Evolutionary conservation across 495 filamentous ascomycete species (phyloP).

Genomic region (Aspergillus panamensis): DNA sequence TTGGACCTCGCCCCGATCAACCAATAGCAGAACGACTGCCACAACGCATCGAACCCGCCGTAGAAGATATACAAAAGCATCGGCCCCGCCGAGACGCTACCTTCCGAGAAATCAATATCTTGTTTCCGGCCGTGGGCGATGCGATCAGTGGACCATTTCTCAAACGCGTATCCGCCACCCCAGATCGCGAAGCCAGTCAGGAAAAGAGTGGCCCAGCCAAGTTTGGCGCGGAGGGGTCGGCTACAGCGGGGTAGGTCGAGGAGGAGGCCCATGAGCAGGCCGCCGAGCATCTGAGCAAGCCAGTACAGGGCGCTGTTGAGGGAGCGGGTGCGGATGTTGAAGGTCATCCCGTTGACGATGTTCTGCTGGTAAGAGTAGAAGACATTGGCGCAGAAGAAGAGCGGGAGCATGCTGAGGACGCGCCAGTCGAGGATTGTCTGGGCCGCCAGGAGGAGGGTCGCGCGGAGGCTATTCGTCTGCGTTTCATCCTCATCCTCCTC

Average conservation of each 20-base stretch:
- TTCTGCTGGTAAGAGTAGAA: slow-evolving; percentile 76
- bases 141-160: slow-evolving; percentile 39
- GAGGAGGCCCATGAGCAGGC: slow-evolving; percentile 46
- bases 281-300: slow-evolving; percentile 53
- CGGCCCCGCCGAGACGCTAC: slow-evolving; percentile 37
- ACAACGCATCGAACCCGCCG: slow-evolving; percentile 49
- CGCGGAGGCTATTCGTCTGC: neutral
- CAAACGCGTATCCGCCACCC: slow-evolving; percentile 53
- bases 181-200: slow-evolving; percentile 48
- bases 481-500: neutral
- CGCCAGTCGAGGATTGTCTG: slow-evolving; percentile 35
- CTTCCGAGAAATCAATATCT: slow-evolving; percentile 38
- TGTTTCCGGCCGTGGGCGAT: slow-evolving; percentile 37
- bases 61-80: slow-evolving; percentile 56
- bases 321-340: slow-evolving; percentile 49
- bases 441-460: neutral
- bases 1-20: slow-evolving; percentile 82
- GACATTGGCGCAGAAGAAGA: slow-evolving; percentile 65
- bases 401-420: slow-evolving; percentile 46
- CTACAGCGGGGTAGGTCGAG: slow-evolving; percentile 43
- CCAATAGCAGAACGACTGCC: slow-evolving; percentile 84
- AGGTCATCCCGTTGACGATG: slow-evolving; percentile 49
- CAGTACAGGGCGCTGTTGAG: slow-evolving; percentile 53
- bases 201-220: slow-evolving; percentile 45
- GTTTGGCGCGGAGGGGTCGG: slow-evolving; percentile 39